These are phyloP conservation scores for Eremochloa ophiuroides DNA, from an alignment of 176 grass and related monocot genomes.

Conservation along the genomic window DNA sequence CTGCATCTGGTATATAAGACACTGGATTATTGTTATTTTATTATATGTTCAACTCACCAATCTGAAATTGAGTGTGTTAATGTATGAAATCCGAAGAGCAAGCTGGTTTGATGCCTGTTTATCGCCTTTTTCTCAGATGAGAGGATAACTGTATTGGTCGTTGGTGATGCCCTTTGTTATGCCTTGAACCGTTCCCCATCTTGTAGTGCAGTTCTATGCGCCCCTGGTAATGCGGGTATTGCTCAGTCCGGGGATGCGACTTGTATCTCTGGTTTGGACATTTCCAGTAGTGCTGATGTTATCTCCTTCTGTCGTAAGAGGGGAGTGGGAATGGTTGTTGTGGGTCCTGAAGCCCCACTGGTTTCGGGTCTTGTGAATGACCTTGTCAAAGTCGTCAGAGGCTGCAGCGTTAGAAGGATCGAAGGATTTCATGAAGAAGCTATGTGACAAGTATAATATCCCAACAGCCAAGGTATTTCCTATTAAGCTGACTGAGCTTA, in stretches of 20 bases:
- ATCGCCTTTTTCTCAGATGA: constrained; percentile 29
- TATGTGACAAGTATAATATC: constrained; percentile 81
- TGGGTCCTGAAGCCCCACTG: constrained; percentile 81
- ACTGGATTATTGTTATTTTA: neutral
- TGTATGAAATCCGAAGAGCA: neutral
- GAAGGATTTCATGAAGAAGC: constrained; percentile 89
- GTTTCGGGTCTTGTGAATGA: constrained; percentile 69
- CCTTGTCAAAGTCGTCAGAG: constrained; percentile 54
- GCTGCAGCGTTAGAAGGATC: constrained; percentile 86
- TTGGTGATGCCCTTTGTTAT: constrained; percentile 79
- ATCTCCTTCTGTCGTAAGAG: constrained; percentile 50
- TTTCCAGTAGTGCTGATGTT: constrained; percentile 45
- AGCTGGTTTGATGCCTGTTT: neutral
- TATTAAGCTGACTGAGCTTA: neutral
- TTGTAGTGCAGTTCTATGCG: constrained; percentile 64
- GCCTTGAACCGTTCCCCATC: constrained; percentile 66
- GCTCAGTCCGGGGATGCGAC: constrained; percentile 56
- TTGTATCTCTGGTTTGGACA: constrained; percentile 60
- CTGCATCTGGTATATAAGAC: constrained; percentile 9
- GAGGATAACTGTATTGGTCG: constrained; percentile 57
- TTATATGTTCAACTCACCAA: neutral
- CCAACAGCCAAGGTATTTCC: constrained; percentile 68
- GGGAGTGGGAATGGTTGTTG: constrained; percentile 72
- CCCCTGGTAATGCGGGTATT: constrained; percentile 76
- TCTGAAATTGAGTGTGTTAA: neutral